Evolutionary conservation across 2,329 filamentous ascomycete species (phyloP).

Genomic region (Botryotinia calthae): DNA sequence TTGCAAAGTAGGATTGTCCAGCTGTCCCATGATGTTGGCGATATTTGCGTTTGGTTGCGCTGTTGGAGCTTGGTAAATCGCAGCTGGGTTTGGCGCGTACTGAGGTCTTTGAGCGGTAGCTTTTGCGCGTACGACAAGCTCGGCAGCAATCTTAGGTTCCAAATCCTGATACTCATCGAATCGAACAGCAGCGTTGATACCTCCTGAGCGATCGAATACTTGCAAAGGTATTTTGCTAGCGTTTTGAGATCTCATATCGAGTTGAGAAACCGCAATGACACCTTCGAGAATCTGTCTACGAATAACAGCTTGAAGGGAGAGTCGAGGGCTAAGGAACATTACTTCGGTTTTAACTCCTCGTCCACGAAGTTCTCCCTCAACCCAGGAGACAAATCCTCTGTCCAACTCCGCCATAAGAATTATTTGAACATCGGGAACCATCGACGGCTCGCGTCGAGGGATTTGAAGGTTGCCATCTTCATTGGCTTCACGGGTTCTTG

Average conservation of each 20-base stretch:
- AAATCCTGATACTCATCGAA: conserved; percentile 88
- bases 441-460: conserved; percentile 66
- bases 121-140: conserved; percentile 75
- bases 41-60: conserved; percentile 49
- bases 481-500: conserved; percentile 53
- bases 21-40: conserved; percentile 61
- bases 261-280: conserved; percentile 77
- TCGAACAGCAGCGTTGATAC: conserved; percentile 66
- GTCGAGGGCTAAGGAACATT: conserved; percentile 73
- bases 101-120: conserved; percentile 43
- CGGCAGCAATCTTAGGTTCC: conserved; percentile 73
- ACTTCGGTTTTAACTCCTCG: conserved; percentile 74
- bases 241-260: conserved; percentile 67
- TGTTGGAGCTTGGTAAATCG: conserved; percentile 40
- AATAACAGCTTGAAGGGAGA: conserved; percentile 76
- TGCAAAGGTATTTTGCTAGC: conserved; percentile 75
- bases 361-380: conserved; percentile 71
- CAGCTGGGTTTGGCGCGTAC: conserved; percentile 24
- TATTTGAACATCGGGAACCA: conserved; percentile 88
- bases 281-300: conserved; percentile 84
- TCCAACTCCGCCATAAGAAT: conserved; percentile 76
- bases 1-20: conserved; percentile 70
- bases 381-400: conserved; percentile 77
- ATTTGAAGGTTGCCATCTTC: conserved; percentile 65
- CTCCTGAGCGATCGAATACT: conserved; percentile 77